Evolutionary conservation across 306 rosid species (phyloP), one percentile per base, ranked within the genome.

Genomic region (Geum urbanum): DNA sequence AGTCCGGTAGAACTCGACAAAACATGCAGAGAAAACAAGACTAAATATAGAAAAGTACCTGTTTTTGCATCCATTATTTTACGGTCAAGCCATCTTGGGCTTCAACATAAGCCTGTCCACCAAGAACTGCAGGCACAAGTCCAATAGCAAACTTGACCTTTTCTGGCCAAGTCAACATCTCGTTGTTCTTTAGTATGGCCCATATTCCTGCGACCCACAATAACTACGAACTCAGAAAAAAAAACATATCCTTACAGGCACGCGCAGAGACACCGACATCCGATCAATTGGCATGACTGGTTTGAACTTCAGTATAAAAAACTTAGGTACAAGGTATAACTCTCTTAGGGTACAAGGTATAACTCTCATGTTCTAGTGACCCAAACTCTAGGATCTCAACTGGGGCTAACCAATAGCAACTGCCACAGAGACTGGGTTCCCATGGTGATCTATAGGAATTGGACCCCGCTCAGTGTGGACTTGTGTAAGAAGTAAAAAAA

Each of bases 91-190:
- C 86, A 76, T 94, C 98, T 83, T 94, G 97, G 69, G 97, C 98
- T 84, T 87, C 91, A 69, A 94, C 98, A 77, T 94, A 94, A 39
- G 94, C 66, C 82, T 90, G 98, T 22, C 98, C 98, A 24, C 98
- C 98, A 73, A 90, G 88, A 41, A 94, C 90, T 74, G 98, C 98
- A 3, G 98, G 98, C 76, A 94, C 80, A 67, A 94, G 94, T 40
- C 98, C 98, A 65, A 94, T 85, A 41, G 98, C 97, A 85, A 94
- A 94, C 85, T 85, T 90, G 72, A 94, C 77, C 83, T 94, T 94
- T 82, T 94, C 98, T 56, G 97, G 87, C 98, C 98, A 94, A 68
- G 97, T 87, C 81, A 94, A 81, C 98, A 94, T 94, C 81, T 94
- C 98, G 56, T 84, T 94, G 83, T 94, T 94, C 90, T 77, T 90